A percentile compares a stretch with the other conserved stretches of the same genome.
These are phyloP conservation scores for Trametes villosa DNA, from an alignment of 768 basidiomycete genomes.

Conservation along the genomic window DNA sequence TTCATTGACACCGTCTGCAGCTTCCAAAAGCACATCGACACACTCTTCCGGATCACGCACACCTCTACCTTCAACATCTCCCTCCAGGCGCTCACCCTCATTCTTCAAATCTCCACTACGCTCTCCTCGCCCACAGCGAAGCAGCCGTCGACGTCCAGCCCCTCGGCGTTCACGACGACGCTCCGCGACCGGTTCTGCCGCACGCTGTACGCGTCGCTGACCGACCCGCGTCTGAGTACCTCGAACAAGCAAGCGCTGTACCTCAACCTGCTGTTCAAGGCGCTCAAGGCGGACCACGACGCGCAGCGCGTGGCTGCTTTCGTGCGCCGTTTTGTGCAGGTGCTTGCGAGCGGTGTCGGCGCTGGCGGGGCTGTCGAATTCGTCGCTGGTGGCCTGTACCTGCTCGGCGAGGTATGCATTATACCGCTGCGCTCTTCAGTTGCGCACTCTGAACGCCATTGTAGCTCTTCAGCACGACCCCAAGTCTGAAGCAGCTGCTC, in stretches of 20 bases:
- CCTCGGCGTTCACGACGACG: conserved; percentile 49
- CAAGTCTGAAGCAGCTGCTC: conserved; percentile 52
- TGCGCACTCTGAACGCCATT: neutral
- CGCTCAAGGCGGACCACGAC: conserved; percentile 70
- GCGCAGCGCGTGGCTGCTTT: conserved; percentile 75
- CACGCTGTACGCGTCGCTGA: conserved; percentile 86
- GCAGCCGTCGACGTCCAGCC: conserved; percentile 33
- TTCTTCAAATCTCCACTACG: conserved; percentile 78
- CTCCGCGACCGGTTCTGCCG: conserved; percentile 75
- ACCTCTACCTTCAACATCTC: conserved; percentile 97
- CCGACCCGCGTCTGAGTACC: conserved; percentile 76
- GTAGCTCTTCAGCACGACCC: conserved; percentile 55
- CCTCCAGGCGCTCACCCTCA: conserved; percentile 86
- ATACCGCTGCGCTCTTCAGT: neutral
- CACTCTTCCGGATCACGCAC: conserved; percentile 93
- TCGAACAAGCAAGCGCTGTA: conserved; percentile 98
- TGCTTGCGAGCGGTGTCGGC: conserved; percentile 59
- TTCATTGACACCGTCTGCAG: conserved; percentile 41
- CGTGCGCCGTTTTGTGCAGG: conserved; percentile 81
- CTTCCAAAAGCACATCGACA: conserved; percentile 86
- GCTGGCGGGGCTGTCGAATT: conserved; percentile 83
- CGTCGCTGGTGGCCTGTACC: conserved; percentile 82
- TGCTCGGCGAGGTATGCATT: conserved; percentile 80
- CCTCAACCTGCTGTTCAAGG: conserved; percentile 91
- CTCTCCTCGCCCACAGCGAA: conserved; percentile 35